Evolutionary conservation across 2,329 filamentous ascomycete genomes (phyloP).

Genomic region (Alternaria ventricosa): DNA sequence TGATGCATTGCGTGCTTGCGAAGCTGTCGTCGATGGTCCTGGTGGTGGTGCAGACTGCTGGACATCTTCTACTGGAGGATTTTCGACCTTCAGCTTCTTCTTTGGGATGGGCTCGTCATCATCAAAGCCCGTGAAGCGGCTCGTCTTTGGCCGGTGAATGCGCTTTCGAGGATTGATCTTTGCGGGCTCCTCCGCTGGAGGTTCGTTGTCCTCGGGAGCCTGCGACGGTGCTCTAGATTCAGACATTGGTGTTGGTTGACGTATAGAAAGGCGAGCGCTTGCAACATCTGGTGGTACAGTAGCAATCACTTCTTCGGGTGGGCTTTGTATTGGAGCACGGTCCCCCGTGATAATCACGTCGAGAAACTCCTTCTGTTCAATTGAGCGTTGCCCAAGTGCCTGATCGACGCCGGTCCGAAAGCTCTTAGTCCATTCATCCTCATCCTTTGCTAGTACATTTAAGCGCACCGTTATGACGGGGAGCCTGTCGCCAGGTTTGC

Average conservation of each 20-base stretch:
- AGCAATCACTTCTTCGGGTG: slow-evolving; percentile 57
- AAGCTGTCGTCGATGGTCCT: slow-evolving; percentile 7
- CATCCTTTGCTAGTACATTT: slow-evolving; percentile 24
- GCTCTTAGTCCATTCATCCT: slow-evolving; percentile 66
- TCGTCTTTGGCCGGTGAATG: slow-evolving; percentile 45
- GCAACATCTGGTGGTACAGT: slow-evolving; percentile 23
- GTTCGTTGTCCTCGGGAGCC: slow-evolving; percentile 20
- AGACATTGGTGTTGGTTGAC: slow-evolving; percentile 23
- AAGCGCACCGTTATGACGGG: slow-evolving; percentile 82
- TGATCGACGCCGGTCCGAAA: slow-evolving; percentile 74
- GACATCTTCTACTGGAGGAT: slow-evolving; percentile 35
- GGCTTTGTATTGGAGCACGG: slow-evolving; percentile 71
- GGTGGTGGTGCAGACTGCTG: slow-evolving; percentile 19
- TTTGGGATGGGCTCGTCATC: slow-evolving; percentile 53
- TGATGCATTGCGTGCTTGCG: slow-evolving; percentile 24
- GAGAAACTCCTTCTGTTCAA: slow-evolving; percentile 90
- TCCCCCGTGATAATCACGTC: slow-evolving; percentile 87
- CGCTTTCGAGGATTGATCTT: slow-evolving; percentile 41
- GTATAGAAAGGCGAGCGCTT: slow-evolving; percentile 19
- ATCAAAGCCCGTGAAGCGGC: slow-evolving; percentile 77
- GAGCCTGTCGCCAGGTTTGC: slow-evolving; percentile 67
- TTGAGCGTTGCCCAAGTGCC: slow-evolving; percentile 77
- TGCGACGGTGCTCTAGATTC: slow-evolving; percentile 25
- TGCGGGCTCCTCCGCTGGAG: slow-evolving; percentile 24
- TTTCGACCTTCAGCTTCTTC: slow-evolving; percentile 33